Evolutionary conservation across 202 grass and related monocot species (phyloP), one percentile per base, ranked within the genome.

Genomic region (Setaria italica): DNA sequence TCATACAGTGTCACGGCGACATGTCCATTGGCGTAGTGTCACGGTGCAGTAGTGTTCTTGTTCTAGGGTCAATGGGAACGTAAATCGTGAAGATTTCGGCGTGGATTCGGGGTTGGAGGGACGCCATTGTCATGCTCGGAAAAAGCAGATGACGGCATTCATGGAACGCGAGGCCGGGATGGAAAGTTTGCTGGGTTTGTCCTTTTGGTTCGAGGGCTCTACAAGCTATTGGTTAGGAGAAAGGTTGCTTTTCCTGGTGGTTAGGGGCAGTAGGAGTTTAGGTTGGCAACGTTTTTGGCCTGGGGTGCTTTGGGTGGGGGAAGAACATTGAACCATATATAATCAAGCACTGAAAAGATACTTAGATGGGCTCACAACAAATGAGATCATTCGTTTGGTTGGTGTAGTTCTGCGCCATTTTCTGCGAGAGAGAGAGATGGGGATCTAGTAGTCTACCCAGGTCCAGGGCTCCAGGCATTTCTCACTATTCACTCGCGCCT

Each of bases 221-320:
- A 4, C 78, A 41, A 15, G 77, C 70, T 37, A 2, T 37, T 77
- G 16, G 82, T 83, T 90, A 71, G 89, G 89, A 66, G 81, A 84
- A 90, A 76, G 54, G 85, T 87, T 76, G 76, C 85, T 87, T 90
- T 90, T 87, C 53, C 9, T 80, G 80, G 39, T 76, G 65, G 12
- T 6, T 62, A 21, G 49, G 53, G 51, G 73, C 42, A 50, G 16
- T 68, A 81, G 55, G 69, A 79, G 74, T 86, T 9, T 20, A 39
- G 43, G 34, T 21, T 13, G 34, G 33, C 50, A 39, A 55, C 9
- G 21, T 4, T 60, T 32, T 62, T 30, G 25, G 11, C 59, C 3
- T 29, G 59, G 58, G 4, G 59, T 63, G 29, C 60, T 63, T 63
- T 63, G 60, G 60, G 2, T 63, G 11, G 60, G 59, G 5, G 7